Percentiles rank a stretch among this genome's conserved stretches.
Evolutionary conservation across 2,329 filamentous ascomycete species (phyloP).

Genomic region (Fusarium torreyae): DNA sequence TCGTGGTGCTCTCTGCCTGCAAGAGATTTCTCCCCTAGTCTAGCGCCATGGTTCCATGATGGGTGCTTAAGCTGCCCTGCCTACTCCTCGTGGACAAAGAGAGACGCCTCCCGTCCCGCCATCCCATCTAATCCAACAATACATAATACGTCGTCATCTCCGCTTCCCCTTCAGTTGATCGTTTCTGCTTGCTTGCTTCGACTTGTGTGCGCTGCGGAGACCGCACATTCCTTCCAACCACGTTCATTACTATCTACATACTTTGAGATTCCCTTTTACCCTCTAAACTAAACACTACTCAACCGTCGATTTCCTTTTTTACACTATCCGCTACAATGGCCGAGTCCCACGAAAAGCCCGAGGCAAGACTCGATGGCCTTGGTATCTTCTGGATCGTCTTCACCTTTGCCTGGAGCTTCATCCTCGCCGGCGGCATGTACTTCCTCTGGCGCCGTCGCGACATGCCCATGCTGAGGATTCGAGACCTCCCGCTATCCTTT

Average conservation of each 20-base stretch:
- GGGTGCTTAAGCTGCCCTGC: background rate
- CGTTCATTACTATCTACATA: conserved; percentile 36
- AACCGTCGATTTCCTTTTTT: background rate
- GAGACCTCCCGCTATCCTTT: conserved; percentile 60
- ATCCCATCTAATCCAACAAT: conserved; percentile 1
- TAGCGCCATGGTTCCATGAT: conserved; percentile 7
- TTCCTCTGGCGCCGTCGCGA: conserved; percentile 59
- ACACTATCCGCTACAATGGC: conserved; percentile 35
- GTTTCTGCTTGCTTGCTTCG: conserved; percentile 1
- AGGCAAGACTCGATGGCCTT: conserved; percentile 55
- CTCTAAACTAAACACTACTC: background rate
- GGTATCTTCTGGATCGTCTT: conserved; percentile 61
- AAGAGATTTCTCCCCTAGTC: conserved; percentile 21
- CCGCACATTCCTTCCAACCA: conserved; percentile 44
- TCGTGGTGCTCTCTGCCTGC: conserved; percentile 7
- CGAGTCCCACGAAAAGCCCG: conserved; percentile 44
- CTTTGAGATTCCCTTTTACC: background rate
- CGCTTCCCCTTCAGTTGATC: conserved; percentile 1
- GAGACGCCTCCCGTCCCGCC: conserved; percentile 9
- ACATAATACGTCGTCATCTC: conserved; percentile 42
- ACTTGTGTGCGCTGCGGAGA: conserved; percentile 16
- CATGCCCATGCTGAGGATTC: conserved; percentile 59
- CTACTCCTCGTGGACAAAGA: conserved; percentile 12
- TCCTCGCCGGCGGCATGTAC: conserved; percentile 58
- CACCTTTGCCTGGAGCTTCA: conserved; percentile 56